Evolutionary conservation across 1,284 basidiomycete species (phyloP), one percentile per base, ranked within the genome.

Genomic region (Apiotrichum brassicae): DNA sequence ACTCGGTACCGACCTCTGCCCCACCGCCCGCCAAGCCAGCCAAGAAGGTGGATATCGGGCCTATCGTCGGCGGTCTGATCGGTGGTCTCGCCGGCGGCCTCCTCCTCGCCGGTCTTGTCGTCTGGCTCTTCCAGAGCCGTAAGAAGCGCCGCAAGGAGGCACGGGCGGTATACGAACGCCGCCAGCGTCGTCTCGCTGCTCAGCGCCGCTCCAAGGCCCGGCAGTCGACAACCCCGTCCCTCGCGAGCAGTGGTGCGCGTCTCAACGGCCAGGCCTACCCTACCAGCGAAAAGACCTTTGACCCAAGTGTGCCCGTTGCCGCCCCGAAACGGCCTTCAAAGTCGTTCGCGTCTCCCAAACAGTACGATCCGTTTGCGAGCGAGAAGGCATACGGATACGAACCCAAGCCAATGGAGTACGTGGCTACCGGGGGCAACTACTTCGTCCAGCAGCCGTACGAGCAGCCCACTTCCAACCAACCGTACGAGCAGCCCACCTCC

Each of bases 61-160:
- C 63, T 6, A 59, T 64, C 19, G 58, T 61, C 7, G 63, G 63
- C n/a, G 63, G 61, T 16, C 56, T 64, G 9, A 42, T 64, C 9
- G 63, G 59, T 24, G 63, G 63, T 8, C 49, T 64, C 26, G 59
- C 44, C 3, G 61, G 51, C 4, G 63, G 61, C 12, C 43, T 58
- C 12, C 24, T 58, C 12, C 44, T 56, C 20, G 49, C 49, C 34
- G 55, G 38, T 4, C 33, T 60, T 25, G 45, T 54, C 24, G 49
- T 46, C 39, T 64, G 53, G 50, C 43, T 20, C 36, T 16, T 50
- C 4, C 55, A 55, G 32, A 46, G 46, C 32, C 51, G 50, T 25
- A 60, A 57, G 43, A 43, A 44, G 34, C 51, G 54, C 30, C 46
- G 56, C 43, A 57, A 60, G 32, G 51, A 41, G 13, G 44, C 44